A percentile compares a stretch with the other conserved stretches of the same genome.
Conservation (phyloP, 1,284 basidiomycete genomes). For the Trichosporon sp. region DNA sequence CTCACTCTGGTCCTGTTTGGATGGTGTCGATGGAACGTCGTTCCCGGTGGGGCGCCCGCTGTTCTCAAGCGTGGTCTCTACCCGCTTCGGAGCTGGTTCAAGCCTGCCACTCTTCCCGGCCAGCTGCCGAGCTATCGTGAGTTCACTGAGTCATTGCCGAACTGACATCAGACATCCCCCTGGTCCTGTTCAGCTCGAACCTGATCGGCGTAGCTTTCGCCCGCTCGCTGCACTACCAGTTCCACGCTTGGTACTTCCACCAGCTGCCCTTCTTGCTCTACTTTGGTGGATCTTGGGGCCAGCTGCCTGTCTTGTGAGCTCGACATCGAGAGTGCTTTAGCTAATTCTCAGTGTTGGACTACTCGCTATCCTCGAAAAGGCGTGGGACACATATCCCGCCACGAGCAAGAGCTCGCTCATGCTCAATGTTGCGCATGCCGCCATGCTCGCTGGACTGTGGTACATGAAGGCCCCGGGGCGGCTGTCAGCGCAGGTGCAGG, state of each 20-base stretch:
- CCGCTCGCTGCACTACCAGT: constrained; percentile 96
- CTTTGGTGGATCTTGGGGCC: constrained; percentile 29
- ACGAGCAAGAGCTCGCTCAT: constrained; percentile 64
- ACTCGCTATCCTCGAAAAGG: constrained; percentile 66
- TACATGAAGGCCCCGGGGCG: not conserved
- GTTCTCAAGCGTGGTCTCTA: constrained; percentile 59
- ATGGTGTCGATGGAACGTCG: constrained; percentile 63
- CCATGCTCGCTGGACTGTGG: constrained; percentile 58
- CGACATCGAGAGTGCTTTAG: constrained; percentile 5
- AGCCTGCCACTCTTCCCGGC: constrained; percentile 9
- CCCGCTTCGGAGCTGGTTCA: constrained; percentile 11
- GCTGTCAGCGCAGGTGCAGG: not conserved
- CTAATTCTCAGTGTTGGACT: constrained; percentile 56
- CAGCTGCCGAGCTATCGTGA: constrained; percentile 26
- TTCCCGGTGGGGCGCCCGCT: constrained; percentile 56
- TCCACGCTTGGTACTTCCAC: constrained; percentile 96
- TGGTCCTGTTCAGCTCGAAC: constrained; percentile 83
- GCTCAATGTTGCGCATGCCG: constrained; percentile 57
- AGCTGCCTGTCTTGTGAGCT: constrained; percentile 24
- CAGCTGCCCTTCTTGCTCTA: constrained; percentile 75
- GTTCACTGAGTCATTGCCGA: not conserved
- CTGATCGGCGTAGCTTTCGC: constrained; percentile 87
- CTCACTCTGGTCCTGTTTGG: constrained; percentile 62
- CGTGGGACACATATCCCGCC: constrained; percentile 83
- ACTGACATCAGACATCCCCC: constrained; percentile 62